phyloP scores from a whole-genome alignment of 805 yeast genomes.

The Candida ipomoeae region DNA sequence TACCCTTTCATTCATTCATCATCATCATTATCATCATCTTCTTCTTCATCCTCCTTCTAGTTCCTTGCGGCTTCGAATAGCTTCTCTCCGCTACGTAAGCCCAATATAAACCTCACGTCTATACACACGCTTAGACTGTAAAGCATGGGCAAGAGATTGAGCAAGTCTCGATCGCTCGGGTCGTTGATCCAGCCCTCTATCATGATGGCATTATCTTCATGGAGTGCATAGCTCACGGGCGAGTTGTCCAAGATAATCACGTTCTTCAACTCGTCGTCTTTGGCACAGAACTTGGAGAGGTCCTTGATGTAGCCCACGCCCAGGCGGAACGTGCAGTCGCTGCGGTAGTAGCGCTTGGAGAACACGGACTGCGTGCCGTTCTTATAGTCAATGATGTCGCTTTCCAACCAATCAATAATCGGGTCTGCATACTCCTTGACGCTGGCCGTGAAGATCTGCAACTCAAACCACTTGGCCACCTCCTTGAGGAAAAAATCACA shows the following conservation, averaged over 20 bases:
- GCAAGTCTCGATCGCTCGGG: constrained; percentile 80
- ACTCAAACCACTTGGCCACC: constrained; percentile 80
- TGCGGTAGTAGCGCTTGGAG: constrained; percentile 65
- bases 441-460: constrained; percentile 92
- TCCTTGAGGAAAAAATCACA: constrained; percentile 80
- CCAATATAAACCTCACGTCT: constrained; percentile 76
- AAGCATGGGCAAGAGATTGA: constrained; percentile 76
- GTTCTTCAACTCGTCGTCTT: constrained; percentile 67
- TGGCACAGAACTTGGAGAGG: constrained; percentile 39
- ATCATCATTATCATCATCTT: neutral
- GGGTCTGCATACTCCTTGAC: constrained; percentile 96
- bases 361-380: constrained; percentile 30
- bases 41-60: neutral
- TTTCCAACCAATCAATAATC: constrained; percentile 86
- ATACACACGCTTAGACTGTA: constrained; percentile 72
- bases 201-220: constrained; percentile 83
- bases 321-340: constrained; percentile 68
- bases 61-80: constrained; percentile 40
- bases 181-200: constrained; percentile 98
- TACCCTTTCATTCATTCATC: too few species aligned
- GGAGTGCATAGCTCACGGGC: constrained; percentile 80
- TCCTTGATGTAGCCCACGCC: constrained; percentile 79
- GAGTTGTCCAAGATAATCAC: constrained; percentile 87
- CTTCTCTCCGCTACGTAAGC: constrained; percentile 69
- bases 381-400: constrained; percentile 37